phyloP scores from a whole-genome alignment of 176 grass and related monocot species.

The Juncus effusus region DNA sequence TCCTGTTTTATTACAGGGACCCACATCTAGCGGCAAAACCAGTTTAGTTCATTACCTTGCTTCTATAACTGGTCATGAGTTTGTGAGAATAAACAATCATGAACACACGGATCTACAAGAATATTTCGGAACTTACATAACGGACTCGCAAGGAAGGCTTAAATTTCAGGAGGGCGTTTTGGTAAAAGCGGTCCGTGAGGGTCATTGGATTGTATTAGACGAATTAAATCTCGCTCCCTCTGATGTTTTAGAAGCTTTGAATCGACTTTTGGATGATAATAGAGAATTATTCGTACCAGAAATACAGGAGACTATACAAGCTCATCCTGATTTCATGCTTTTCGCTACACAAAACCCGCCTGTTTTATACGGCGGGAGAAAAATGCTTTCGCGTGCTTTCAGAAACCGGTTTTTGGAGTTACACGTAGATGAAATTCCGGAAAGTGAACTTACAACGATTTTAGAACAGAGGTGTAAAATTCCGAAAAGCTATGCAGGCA shows the following conservation, averaged over 20 bases:
- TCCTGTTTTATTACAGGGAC: conserved; percentile 93
- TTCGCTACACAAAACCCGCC: conserved; percentile 97
- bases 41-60: conserved; percentile 85
- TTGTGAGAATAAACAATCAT: conserved; percentile 97
- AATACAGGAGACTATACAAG: conserved; percentile 69
- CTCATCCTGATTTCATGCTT: conserved; percentile 96
- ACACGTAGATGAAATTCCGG: conserved; percentile 96
- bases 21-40: conserved; percentile 96
- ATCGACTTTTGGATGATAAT: conserved; percentile 91
- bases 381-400: conserved; percentile 90
- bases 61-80: conserved; percentile 78
- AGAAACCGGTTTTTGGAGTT: conserved; percentile 93
- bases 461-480: conserved; percentile 55
- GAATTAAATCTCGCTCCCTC: conserved; percentile 98
- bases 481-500: conserved; percentile 61
- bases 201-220: conserved; percentile 96
- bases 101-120: conserved; percentile 99
- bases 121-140: conserved; percentile 83
- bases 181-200: conserved; percentile 89
- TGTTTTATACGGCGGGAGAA: conserved; percentile 78
- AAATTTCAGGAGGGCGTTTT: conserved; percentile 89
- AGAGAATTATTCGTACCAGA: conserved; percentile 92
- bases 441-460: conserved; percentile 67
- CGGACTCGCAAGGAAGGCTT: conserved; percentile 68
- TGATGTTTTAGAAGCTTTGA: conserved; percentile 97